A percentile compares a stretch with the other conserved stretches of the same genome.
These are phyloP conservation scores for Umbilicaria muhlenbergii DNA, from an alignment of 495 filamentous ascomycete species.

Conservation along the genomic window DNA sequence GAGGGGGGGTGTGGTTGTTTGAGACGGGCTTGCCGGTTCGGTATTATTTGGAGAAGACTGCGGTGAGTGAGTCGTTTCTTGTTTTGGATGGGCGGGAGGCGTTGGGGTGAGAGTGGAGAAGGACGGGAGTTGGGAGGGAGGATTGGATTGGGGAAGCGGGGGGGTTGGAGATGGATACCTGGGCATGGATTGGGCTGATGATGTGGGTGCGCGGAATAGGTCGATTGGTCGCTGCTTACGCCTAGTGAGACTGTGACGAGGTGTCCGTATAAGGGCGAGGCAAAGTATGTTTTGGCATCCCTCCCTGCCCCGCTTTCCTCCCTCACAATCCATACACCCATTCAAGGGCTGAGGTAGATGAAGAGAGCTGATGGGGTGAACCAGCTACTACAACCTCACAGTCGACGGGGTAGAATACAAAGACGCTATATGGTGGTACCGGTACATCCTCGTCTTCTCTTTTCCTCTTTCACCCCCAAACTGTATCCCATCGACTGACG, in stretches of 20 bases:
- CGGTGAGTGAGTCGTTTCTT: slow-evolving; percentile 1
- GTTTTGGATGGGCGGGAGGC: background rate
- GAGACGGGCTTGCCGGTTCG: slow-evolving; percentile 10
- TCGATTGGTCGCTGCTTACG: slow-evolving; percentile 5
- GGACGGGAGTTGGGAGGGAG: too few relatives aligned
- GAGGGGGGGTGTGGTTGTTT: slow-evolving; percentile 12
- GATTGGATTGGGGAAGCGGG: too few relatives aligned
- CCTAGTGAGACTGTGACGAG: slow-evolving; percentile 6
- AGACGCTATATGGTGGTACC: slow-evolving; percentile 41
- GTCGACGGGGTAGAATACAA: slow-evolving; percentile 22
- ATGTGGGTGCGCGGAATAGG: background rate
- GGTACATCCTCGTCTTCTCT: slow-evolving; percentile 5
- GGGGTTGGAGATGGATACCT: too few relatives aligned
- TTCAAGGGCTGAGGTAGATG: too few relatives aligned
- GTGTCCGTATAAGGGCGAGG: slow-evolving; percentile 11
- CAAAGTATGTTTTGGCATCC: slow-evolving; percentile 4
- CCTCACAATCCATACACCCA: slow-evolving; percentile 1
- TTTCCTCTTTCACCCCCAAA: slow-evolving; percentile 29
- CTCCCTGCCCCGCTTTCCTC: too few relatives aligned
- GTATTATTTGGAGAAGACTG: slow-evolving; percentile 12
- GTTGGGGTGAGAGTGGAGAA: too few relatives aligned
- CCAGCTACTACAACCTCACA: slow-evolving; percentile 24
- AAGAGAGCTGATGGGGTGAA: too few relatives aligned
- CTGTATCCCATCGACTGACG: slow-evolving; percentile 16
- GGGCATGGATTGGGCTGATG: too few relatives aligned